These are phyloP conservation scores for Nitzschia sp. DNA, from an alignment of 108 stramenopile genomes.

Conservation along the genomic window DNA sequence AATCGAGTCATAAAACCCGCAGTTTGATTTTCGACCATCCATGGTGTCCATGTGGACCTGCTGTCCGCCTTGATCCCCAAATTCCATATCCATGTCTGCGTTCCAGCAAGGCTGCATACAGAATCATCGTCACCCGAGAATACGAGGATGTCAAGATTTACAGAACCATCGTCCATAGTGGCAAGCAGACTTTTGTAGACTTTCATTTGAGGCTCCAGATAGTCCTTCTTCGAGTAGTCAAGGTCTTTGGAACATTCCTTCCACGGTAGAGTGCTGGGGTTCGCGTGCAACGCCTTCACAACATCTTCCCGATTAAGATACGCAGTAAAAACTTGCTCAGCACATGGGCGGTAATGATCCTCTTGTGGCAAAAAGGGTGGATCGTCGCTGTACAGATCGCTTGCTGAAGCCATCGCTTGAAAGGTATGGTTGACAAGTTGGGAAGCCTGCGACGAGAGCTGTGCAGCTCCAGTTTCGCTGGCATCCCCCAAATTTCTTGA, in stretches of 20 bases:
- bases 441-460: conserved; percentile 10
- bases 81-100: conserved; percentile 57
- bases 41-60: conserved; percentile 38
- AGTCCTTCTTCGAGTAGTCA: conserved; percentile 17
- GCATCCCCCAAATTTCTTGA: not conserved
- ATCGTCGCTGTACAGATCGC: not conserved
- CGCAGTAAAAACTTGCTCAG: conserved; percentile 33
- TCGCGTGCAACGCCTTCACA: conserved; percentile 55
- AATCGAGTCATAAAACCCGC: conserved; percentile 69
- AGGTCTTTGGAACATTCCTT: conserved; percentile 35
- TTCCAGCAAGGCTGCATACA: conserved; percentile 52
- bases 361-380: conserved; percentile 34
- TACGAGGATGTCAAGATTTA: conserved; percentile 43
- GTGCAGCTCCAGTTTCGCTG: not conserved
- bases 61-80: conserved; percentile 24
- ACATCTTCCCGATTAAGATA: conserved; percentile 69
- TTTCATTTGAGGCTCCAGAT: conserved; percentile 1
- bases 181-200: conserved; percentile 23
- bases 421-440: conserved; percentile 3
- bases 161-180: conserved; percentile 15
- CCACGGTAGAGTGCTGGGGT: conserved; percentile 34
- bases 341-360: conserved; percentile 60
- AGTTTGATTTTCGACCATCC: conserved; percentile 51
- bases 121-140: conserved; percentile 65
- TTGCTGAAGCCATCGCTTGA: not conserved